Evolutionary conservation across 768 basidiomycete species (phyloP).

Genomic region (Trametes villosa): DNA sequence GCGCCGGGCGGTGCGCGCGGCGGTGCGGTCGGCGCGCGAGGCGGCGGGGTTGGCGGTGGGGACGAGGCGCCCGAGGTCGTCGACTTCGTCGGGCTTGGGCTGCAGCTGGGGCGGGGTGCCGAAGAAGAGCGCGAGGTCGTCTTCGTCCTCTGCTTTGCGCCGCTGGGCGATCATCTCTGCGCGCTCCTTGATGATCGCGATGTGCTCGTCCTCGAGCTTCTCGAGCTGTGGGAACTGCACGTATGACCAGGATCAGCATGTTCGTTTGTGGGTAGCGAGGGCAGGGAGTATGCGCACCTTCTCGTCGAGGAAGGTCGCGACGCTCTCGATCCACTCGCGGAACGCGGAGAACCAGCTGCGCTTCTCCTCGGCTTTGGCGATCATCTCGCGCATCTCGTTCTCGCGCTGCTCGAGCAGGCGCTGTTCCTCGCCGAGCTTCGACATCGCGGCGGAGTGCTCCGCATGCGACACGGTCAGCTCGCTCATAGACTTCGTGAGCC

Average conservation of each 20-base stretch:
- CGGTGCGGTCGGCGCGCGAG: constrained; percentile 56
- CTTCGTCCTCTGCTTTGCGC: constrained; percentile 76
- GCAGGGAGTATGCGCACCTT: constrained; percentile 56
- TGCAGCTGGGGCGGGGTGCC: constrained; percentile 50
- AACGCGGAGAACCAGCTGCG: constrained; percentile 82
- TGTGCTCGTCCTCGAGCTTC: constrained; percentile 73
- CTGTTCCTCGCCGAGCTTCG: constrained; percentile 62
- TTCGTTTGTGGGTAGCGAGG: neutral
- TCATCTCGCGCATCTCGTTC: constrained; percentile 73
- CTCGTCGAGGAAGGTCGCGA: constrained; percentile 86
- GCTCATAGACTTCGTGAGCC: constrained; percentile 62
- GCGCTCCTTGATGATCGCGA: constrained; percentile 76
- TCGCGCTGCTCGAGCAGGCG: constrained; percentile 61
- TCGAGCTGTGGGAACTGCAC: constrained; percentile 77
- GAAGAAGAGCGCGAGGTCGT: constrained; percentile 75
- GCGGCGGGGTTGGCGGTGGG: constrained; percentile 50
- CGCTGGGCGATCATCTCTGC: constrained; percentile 68
- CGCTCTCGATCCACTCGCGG: constrained; percentile 78
- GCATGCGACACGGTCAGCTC: constrained; percentile 72
- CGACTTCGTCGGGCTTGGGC: constrained; percentile 49
- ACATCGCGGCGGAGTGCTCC: constrained; percentile 58
- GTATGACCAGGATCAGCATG: neutral
- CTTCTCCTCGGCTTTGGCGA: constrained; percentile 75
- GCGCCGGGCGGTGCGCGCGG: constrained; percentile 63
- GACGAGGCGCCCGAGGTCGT: constrained; percentile 63